Base-by-base conservation (phyloP, 306 rosid species). In the Rosa persica region DNA sequence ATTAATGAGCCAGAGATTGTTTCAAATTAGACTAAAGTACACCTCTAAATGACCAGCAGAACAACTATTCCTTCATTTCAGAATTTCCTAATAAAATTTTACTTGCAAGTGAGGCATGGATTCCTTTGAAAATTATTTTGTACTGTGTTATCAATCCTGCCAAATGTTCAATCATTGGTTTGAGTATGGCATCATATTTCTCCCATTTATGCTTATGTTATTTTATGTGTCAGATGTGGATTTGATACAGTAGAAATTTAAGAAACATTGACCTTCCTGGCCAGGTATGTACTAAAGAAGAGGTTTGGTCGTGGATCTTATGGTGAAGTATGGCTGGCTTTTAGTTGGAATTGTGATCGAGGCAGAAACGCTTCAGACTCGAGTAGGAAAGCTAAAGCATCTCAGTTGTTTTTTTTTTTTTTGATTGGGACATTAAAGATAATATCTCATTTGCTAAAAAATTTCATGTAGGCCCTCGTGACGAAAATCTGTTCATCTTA, bases 291-390 rank as follows among this genome's bases (percentile, higher is more conserved):
- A 40, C 79, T 92, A 39, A 92, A 89, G 85, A 90, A 88, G 90
- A 90, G 91, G 82, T 92, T 92, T 83, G 98, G 93, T 72, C 97
- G 93, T 78, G 97, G 98, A 85, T 92, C 98, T 22, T 94, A 88
- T 87, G 98, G 98, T 27, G 98, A 94, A 87, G 98, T 94, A 70
- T 94, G 98, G 98, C 75, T 94, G 88, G 97, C 98, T 84, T 89
- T 90, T 84, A 91, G 87, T 73, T 90, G 97, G 97, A 88, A 92
- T 72, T 92, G 97, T 85, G 70, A 82, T 79, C 85, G 89, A 81
- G 90, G 61, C 72, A 85, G 77, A 70, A 86, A 84, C 70, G 70
- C 80, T 72, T 78, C 87, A 52, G 74, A 82, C 47, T 74, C 78
- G 81, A 83, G 82, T 78, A 81, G 68, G 81, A 85, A 81, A 76